Conservation (phyloP, 2,329 filamentous ascomycete species). For the Penicillium sp. region DNA sequence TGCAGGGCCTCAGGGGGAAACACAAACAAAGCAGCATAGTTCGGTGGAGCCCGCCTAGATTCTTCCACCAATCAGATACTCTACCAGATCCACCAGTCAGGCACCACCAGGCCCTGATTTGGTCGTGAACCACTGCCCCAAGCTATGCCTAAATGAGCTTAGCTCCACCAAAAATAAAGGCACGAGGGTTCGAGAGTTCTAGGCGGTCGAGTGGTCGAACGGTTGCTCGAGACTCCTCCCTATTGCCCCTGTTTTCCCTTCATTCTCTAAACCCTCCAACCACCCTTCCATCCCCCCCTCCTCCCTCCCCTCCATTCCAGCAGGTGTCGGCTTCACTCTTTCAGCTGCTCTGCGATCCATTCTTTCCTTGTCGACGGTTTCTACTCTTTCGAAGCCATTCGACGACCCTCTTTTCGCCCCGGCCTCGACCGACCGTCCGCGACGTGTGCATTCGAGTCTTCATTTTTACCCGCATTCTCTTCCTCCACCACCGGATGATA, state of each 20-base stretch:
- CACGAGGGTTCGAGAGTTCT: slow-evolving; percentile 1
- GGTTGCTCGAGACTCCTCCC: slow-evolving; percentile 14
- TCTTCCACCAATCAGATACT: slow-evolving; percentile 6
- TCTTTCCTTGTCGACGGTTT: slow-evolving; percentile 35
- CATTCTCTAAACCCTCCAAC: slow-evolving; percentile 16
- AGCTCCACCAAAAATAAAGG: slow-evolving; percentile 16
- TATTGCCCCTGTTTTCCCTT: slow-evolving; percentile 25
- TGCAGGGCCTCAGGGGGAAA: slow-evolving; percentile 7
- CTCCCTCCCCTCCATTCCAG: slow-evolving; percentile 27
- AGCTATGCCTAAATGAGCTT: slow-evolving; percentile 3
- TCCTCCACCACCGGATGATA: slow-evolving; percentile 14
- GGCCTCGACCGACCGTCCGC: slow-evolving; percentile 3
- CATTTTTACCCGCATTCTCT: slow-evolving; percentile 10
- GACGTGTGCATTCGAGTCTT: slow-evolving; percentile 9
- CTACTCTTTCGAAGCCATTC: slow-evolving; percentile 7
- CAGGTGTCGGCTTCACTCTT: slow-evolving; percentile 59
- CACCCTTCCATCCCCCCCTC: slow-evolving; percentile 6
- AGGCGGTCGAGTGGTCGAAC: slow-evolving; percentile 2
- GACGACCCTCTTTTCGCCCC: slow-evolving; percentile 10
- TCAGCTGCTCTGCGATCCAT: slow-evolving; percentile 53
- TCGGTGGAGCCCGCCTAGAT: slow-evolving; percentile 4
- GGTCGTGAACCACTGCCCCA: neutral
- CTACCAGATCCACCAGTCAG: slow-evolving; percentile 7
- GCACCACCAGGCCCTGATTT: slow-evolving; percentile 9
- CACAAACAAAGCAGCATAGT: slow-evolving; percentile 15